Base-by-base conservation (phyloP, 2,329 filamentous ascomycete species). In the Periglandula ipomoeae region DNA sequence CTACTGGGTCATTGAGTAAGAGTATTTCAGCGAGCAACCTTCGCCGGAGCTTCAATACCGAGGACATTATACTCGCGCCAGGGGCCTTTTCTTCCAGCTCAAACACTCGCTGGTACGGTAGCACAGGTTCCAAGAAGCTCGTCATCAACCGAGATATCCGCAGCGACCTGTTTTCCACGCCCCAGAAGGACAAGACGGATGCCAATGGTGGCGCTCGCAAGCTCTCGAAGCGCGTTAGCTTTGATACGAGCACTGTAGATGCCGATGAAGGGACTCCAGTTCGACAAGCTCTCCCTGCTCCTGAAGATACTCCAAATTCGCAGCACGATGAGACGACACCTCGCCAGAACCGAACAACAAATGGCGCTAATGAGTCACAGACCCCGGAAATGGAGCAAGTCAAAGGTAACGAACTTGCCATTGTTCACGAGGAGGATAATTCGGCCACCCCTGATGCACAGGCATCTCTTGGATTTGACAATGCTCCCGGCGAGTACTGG, bases 111-210 rank as follows among this genome's bases (percentile, higher is more conserved):
- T 77, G 81, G 56, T 84, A 83, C 46, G 78, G 80, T n/a, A 81
- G 75, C 61, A 77, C 76, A 44, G 79, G 81, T 40, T 80, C 95
- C 57, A 96, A 96, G 72, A 90, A 89, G 65, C 78, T 98, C 49
- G 85, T 90, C 47, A 96, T 98, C 63, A 94, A 96, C 67, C 84
- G 89, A 54, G 85, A 84, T 56, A 75, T 98, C 62, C 80, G 87
- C 47, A 89, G 78, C 50, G 85, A 88, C 58, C 71, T 84, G 15
- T 85, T 84, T 61, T 76, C 74, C 2, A 79, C 79, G 1, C 79
- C 80, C 0, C 74, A 70, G 47, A 81, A 75, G 60, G 73, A 76
- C 32, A 75, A 72, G 57, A 59, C 65, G 15, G 53, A 60, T 2
- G 57, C 62, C 19, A 75, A 75, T 13, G 52, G 55, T 58, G 66